Conservation (phyloP, 768 basidiomycete species). For the Tylopilus cervinicoccineus region DNA sequence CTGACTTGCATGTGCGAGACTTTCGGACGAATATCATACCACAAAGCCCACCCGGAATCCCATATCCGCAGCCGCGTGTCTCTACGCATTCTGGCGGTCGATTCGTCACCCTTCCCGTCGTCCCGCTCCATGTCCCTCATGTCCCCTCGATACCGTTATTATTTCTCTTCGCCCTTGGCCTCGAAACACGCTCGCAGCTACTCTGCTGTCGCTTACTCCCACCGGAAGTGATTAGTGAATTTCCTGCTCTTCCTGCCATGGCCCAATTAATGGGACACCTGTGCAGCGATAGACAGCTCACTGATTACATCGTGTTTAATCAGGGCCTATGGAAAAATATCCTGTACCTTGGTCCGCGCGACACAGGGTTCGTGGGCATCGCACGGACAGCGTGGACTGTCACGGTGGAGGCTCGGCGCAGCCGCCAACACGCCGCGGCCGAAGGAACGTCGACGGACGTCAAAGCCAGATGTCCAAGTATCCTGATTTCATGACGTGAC, state of each 20-base stretch:
- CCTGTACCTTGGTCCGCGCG: conserved; percentile 48
- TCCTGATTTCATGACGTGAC: conserved; percentile 18
- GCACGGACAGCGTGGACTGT: conserved; percentile 69
- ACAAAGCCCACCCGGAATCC: conserved; percentile 30
- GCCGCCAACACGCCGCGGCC: conserved; percentile 19
- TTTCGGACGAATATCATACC: conserved; percentile 37
- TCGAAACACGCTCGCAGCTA: conserved; percentile 45
- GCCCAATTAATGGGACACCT: conserved; percentile 43
- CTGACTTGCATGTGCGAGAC: conserved; percentile 39
- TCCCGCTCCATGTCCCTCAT: conserved; percentile 48
- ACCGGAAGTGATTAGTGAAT: conserved; percentile 46
- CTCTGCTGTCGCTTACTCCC: conserved; percentile 56
- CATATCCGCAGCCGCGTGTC: conserved; percentile 30
- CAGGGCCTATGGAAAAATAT: conserved; percentile 68
- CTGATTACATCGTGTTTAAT: conserved; percentile 36
- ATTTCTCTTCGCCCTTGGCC: conserved; percentile 53
- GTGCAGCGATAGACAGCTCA: conserved; percentile 35
- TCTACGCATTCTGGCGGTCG: conserved; percentile 19
- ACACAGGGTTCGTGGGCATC: conserved; percentile 42
- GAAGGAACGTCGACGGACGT: conserved; percentile 14
- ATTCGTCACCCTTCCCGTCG: conserved; percentile 49
- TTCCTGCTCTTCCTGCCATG: conserved; percentile 60
- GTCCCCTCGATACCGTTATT: conserved; percentile 51
- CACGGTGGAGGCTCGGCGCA: conserved; percentile 57
- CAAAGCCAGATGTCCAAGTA: conserved; percentile 3